Percentiles rank a stretch among this genome's conserved stretches.
Evolutionary conservation across 78 protist species (phyloP).

Genomic region (Guillardia theta): DNA sequence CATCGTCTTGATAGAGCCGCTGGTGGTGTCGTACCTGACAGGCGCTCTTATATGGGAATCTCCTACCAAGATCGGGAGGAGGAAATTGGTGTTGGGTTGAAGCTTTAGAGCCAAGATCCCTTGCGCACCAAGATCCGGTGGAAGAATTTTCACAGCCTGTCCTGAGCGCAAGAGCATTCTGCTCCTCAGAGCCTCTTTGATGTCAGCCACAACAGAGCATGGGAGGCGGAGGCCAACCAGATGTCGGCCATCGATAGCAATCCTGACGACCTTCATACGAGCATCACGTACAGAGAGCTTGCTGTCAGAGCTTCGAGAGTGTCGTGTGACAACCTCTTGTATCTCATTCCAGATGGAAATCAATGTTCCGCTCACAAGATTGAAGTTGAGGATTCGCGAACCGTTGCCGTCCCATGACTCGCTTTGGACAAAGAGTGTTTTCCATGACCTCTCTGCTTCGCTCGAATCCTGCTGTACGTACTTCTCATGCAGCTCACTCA

Average conservation of each 20-base stretch:
- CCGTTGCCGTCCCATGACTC: background rate
- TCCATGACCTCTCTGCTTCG: background rate
- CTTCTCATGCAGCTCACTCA: background rate
- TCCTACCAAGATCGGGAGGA: no score
- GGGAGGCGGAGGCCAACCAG: background rate
- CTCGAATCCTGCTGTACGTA: background rate
- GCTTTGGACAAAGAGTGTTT: background rate
- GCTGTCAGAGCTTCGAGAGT: background rate
- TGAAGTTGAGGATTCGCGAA: background rate
- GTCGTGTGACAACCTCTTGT: background rate
- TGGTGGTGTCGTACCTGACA: no score
- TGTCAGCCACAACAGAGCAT: background rate
- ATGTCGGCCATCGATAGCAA: background rate
- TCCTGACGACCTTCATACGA: background rate
- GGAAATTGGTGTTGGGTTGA: no score
- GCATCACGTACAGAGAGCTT: background rate
- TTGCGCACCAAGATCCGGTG: background rate
- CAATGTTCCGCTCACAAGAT: background rate
- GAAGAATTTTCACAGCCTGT: background rate
- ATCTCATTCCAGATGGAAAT: background rate
- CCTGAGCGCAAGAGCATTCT: background rate
- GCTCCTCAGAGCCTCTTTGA: background rate
- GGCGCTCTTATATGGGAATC: no score
- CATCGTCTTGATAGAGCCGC: no score
- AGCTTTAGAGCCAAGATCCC: no score